Evolutionary conservation across 2,329 filamentous ascomycete genomes (phyloP), one percentile per base, ranked within the genome.

Genomic region (Penicillium sp.): DNA sequence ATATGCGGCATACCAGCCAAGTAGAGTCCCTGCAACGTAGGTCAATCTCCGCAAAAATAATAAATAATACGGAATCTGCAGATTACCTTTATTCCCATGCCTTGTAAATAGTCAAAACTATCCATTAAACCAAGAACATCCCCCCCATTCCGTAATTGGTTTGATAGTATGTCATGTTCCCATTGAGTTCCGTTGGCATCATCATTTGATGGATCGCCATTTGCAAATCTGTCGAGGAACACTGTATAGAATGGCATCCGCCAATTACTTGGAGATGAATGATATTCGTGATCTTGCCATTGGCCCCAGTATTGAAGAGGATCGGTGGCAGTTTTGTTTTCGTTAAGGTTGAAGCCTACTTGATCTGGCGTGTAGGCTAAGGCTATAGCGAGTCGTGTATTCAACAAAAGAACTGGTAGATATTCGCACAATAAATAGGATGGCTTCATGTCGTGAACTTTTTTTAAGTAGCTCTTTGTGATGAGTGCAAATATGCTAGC

Each of bases 171-270:
- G 63, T 85, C 82, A 61, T 81, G 79, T 63, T 85, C 82, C 67
- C 78, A 85, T 12, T 73, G 61, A 1, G 82, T 84, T n/a, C 75
- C 77, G 62, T 85, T 84, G 40, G 76, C 75, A 62, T 84, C 76
- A 64, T 85, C 82, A 64, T 85, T 85, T 5, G 71, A 71, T 6
- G 83, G 82, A 62, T 85, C 78, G 43, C 82, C 83, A 62, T 85
- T 84, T 43, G 82, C 81, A 63, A 79, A 85, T 60, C 81, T 74
- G 66, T 85, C 83, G 6, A 83, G 68, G 65, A 84, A 84, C 48
- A 85, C 68, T 24, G 81, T 83, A 67, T 85, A 86, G 66, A 84
- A 82, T 0, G 83, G 83, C 58, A 85, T 77, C 30, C 83, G 74
- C 83, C 83, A 86, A 61, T 82, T 84, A 0, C 66, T 61, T 4